Base-by-base conservation (phyloP, 345 rosid species). In the Brassica cretica region DNA sequence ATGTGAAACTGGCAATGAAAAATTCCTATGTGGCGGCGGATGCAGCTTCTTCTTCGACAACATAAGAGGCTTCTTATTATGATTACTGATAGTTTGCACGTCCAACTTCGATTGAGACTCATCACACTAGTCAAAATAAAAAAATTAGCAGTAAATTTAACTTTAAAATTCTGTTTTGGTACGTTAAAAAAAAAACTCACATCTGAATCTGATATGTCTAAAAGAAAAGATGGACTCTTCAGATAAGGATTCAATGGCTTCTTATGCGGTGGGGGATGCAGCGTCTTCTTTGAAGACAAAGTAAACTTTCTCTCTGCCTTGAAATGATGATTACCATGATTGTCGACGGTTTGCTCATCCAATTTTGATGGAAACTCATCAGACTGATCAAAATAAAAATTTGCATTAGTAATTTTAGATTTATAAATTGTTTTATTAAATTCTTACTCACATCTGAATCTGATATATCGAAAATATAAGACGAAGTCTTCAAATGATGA, bases 1-100 rank as follows among this genome's bases (percentile, higher is more conserved):
- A 5, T 80, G 85, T 14, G 81, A 51, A 51, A 51, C 56, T 51
- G 56, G 56, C 56, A 51, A 51, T 51, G 56, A 51, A 51, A 51
- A 51, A 51, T n/a, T 51, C 18, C 56, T 51, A n/a, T 51, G 56
- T 51, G 56, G 56, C 8, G 56, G 56, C 8, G 56, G 56, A n/a
- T 51, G 56, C 56, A 51, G 56, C 19, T 15, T 51, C 18, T 51
- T 15, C 19, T 51, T 51, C 8, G 19, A 51, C 55, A 46, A 46
- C 55, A 14, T 14, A 14, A 16, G 5, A 46, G 55, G n/a, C 56
- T 51, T 51, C 56, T n/a, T n/a, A n/a, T 51, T 51, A 15, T 5
- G 56, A 51, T 51, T 5, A n/a, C 5, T 51, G 56, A 51, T 51
- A 15, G 19, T n/a, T n/a, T 51, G 56, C 7, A 18, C 3, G n/a